Evolutionary conservation across 768 basidiomycete genomes (phyloP).

Genomic region (Leucogyrophana mollusca): DNA sequence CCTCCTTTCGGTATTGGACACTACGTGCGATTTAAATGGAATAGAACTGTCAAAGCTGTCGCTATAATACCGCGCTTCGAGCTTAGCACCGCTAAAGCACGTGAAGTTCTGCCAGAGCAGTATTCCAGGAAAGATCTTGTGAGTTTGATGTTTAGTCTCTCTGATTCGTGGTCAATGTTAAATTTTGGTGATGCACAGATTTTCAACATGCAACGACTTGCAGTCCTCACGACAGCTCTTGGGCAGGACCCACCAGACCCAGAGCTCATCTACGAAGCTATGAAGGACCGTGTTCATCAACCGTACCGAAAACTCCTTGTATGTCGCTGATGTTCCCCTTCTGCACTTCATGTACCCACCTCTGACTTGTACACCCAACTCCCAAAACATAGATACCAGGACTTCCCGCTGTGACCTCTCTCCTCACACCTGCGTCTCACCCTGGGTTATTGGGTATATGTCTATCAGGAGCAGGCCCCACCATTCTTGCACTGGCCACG

Average conservation of each 20-base stretch:
- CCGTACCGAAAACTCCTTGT: constrained; percentile 90
- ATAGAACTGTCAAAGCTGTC: constrained; percentile 80
- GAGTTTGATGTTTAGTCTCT: constrained; percentile 34
- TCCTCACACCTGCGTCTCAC: constrained; percentile 84
- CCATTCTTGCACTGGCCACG: constrained; percentile 93
- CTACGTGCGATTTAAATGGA: constrained; percentile 89
- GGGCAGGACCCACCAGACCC: constrained; percentile 90
- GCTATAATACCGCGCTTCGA: constrained; percentile 96
- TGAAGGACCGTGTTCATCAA: constrained; percentile 98
- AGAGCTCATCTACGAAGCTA: constrained; percentile 96
- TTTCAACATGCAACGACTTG: constrained; percentile 95
- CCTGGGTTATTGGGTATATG: constrained; percentile 97
- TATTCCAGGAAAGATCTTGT: constrained; percentile 94
- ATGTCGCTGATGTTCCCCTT: constrained; percentile 26
- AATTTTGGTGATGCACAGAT: constrained; percentile 52
- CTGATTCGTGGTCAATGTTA: not conserved
- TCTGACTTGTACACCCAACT: not conserved
- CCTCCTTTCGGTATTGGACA: constrained; percentile 93
- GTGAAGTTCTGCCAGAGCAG: constrained; percentile 78
- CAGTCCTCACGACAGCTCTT: constrained; percentile 93
- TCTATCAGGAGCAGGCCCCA: constrained; percentile 96
- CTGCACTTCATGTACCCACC: not conserved
- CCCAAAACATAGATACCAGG: constrained; percentile 93
- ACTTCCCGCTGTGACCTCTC: constrained; percentile 86
- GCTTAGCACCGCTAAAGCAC: constrained; percentile 91